phyloP scores from a whole-genome alignment of 305 asterid species.

The Galium porrigens region DNA sequence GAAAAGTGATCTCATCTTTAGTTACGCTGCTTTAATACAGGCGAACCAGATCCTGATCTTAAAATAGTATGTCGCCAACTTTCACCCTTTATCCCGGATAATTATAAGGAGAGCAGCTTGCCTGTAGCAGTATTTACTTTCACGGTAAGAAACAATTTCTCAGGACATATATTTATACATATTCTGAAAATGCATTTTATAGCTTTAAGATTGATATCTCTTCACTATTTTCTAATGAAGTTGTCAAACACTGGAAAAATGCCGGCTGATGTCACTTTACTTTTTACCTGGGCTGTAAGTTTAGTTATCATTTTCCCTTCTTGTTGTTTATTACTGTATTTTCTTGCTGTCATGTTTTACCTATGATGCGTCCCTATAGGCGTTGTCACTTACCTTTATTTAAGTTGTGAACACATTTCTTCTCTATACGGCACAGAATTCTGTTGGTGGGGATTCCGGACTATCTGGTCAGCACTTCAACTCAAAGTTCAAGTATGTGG shows the following conservation, averaged over 20 bases:
- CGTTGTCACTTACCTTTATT: not conserved
- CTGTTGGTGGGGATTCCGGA: constrained; percentile 92
- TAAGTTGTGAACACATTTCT: constrained; percentile 5
- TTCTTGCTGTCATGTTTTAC: not conserved
- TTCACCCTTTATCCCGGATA: constrained; percentile 86
- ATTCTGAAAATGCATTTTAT: not conserved
- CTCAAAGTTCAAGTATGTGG: constrained; percentile 50
- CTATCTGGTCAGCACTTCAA: constrained; percentile 74
- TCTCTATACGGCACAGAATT: constrained; percentile 43
- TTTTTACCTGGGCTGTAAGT: constrained; percentile 92
- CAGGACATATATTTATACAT: constrained; percentile 4
- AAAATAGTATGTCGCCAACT: constrained; percentile 81
- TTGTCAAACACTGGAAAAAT: constrained; percentile 57
- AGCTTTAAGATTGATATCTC: constrained; percentile 18
- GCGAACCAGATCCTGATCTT: constrained; percentile 87
- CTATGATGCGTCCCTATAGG: not conserved
- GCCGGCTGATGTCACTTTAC: constrained; percentile 68
- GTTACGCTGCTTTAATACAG: constrained; percentile 30
- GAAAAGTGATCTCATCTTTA: constrained; percentile 17
- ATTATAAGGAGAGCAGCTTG: constrained; percentile 87
- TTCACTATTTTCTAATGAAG: constrained; percentile 26
- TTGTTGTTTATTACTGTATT: not conserved
- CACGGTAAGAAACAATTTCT: constrained; percentile 38
- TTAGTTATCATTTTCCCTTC: constrained; percentile 4
- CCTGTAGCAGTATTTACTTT: constrained; percentile 77